Evolutionary conservation across 768 basidiomycete species (phyloP).

Genomic region (Lenzites betulinus): DNA sequence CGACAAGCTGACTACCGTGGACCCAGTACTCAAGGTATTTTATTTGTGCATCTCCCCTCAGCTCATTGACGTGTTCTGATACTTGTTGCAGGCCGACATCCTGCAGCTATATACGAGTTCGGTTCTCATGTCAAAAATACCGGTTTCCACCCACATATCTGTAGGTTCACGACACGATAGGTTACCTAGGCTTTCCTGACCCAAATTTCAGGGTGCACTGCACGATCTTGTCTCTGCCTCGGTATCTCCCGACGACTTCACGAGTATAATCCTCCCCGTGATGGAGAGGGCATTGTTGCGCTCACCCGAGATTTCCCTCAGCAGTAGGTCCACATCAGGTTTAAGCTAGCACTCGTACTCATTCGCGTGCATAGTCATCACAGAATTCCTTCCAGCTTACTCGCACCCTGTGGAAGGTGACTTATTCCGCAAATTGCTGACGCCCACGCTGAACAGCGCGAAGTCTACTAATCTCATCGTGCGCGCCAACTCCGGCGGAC

Average conservation of each 20-base stretch:
- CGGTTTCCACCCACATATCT: slow-evolving; percentile 58
- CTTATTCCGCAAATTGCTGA: slow-evolving; percentile 55
- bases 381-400: slow-evolving; percentile 60
- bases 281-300: slow-evolving; percentile 82
- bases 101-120: slow-evolving; percentile 57
- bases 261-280: slow-evolving; percentile 58
- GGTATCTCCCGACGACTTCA: slow-evolving; percentile 54
- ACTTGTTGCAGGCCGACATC: slow-evolving; percentile 50
- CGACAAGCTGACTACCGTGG: slow-evolving; percentile 43
- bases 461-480: slow-evolving; percentile 73
- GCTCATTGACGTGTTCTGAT: neutral
- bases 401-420: slow-evolving; percentile 48
- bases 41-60: neutral
- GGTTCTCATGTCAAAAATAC: slow-evolving; percentile 67
- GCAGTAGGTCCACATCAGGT: slow-evolving; percentile 42
- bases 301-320: slow-evolving; percentile 77
- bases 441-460: slow-evolving; percentile 61
- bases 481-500: slow-evolving; percentile 52
- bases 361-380: slow-evolving; percentile 43
- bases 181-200: slow-evolving; percentile 16
- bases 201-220: slow-evolving; percentile 45
- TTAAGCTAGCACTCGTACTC: slow-evolving; percentile 5
- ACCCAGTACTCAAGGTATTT: slow-evolving; percentile 49
- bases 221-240: slow-evolving; percentile 61
- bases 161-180: slow-evolving; percentile 39